These are phyloP conservation scores for Hypomontagnella monticulosa DNA, from an alignment of 495 filamentous ascomycete species.

Conservation along the genomic window DNA sequence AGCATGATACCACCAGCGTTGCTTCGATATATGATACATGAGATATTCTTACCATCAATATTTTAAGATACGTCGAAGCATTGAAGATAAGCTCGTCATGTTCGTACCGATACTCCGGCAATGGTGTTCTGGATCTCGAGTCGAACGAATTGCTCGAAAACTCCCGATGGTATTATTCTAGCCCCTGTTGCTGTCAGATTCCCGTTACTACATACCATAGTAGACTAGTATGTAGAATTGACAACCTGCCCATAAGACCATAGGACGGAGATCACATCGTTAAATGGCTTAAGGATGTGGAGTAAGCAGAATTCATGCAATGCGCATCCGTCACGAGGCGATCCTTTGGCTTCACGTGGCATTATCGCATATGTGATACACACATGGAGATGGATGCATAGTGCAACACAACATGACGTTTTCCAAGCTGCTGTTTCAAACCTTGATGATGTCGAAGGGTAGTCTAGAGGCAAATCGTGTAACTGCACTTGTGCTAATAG, in stretches of 20 bases:
- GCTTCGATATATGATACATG: too few species aligned
- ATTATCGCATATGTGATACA: constrained; percentile 12
- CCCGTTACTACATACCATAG: too few species aligned
- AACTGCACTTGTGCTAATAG: not conserved
- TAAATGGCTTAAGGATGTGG: constrained; percentile 28
- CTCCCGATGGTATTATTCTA: constrained; percentile 8
- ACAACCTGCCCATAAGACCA: constrained; percentile 10
- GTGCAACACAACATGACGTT: constrained; percentile 35
- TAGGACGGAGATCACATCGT: constrained; percentile 12
- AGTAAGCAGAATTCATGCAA: constrained; percentile 44
- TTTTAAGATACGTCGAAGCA: not conserved
- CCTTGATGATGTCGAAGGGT: constrained; percentile 8
- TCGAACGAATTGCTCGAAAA: constrained; percentile 19
- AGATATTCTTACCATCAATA: not conserved
- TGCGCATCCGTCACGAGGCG: constrained; percentile 39
- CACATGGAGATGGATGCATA: constrained; percentile 9
- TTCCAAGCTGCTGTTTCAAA: constrained; percentile 20
- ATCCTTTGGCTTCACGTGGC: constrained; percentile 44
- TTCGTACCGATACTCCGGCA: constrained; percentile 14
- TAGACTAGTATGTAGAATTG: constrained; percentile 6
- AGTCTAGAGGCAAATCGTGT: constrained; percentile 1
- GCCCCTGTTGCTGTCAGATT: constrained; percentile 5
- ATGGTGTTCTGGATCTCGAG: not conserved
- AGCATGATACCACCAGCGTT: too few species aligned
- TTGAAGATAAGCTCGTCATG: not conserved